Conservation (phyloP, 2,329 filamentous ascomycete genomes). For the Phialophora expanda region DNA sequence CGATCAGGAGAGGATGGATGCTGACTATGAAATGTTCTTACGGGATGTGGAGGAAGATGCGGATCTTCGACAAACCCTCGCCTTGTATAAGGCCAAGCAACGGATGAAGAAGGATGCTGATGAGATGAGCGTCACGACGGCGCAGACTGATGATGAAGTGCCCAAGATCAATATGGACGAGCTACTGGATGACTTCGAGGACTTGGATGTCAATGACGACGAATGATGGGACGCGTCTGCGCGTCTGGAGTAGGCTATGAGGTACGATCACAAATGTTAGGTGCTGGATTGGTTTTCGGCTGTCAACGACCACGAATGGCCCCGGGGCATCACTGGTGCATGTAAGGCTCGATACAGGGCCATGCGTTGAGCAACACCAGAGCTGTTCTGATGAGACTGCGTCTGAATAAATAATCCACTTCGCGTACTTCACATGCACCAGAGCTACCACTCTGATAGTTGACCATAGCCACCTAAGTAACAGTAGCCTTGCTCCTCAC, state of each 20-base stretch:
- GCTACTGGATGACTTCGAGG: slow-evolving; percentile 90
- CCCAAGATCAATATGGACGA: slow-evolving; percentile 79
- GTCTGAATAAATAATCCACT: not conserved
- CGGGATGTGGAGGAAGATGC: slow-evolving; percentile 94
- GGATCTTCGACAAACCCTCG: slow-evolving; percentile 81
- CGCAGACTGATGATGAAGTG: slow-evolving; percentile 66
- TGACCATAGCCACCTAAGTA: too few species aligned
- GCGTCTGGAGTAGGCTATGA: not conserved
- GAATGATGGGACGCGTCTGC: slow-evolving; percentile 20
- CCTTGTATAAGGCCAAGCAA: slow-evolving; percentile 76
- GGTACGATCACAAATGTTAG: not conserved
- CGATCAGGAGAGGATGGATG: slow-evolving; percentile 85
- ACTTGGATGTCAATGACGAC: slow-evolving; percentile 73
- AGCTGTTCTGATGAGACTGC: not conserved
- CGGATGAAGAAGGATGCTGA: slow-evolving; percentile 60
- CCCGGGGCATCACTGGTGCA: too few species aligned
- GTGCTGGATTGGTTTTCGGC: not conserved
- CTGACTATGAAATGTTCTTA: slow-evolving; percentile 97
- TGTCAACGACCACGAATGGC: not conserved
- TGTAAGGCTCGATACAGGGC: not conserved
- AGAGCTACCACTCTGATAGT: not conserved
- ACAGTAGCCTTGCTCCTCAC: too few species aligned
- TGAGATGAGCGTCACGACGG: slow-evolving; percentile 55
- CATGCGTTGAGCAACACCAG: not conserved
- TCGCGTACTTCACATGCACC: not conserved